phyloP scores from a whole-genome alignment of 1,139 yeast genomes.

The Tardiomyces blankii region DNA sequence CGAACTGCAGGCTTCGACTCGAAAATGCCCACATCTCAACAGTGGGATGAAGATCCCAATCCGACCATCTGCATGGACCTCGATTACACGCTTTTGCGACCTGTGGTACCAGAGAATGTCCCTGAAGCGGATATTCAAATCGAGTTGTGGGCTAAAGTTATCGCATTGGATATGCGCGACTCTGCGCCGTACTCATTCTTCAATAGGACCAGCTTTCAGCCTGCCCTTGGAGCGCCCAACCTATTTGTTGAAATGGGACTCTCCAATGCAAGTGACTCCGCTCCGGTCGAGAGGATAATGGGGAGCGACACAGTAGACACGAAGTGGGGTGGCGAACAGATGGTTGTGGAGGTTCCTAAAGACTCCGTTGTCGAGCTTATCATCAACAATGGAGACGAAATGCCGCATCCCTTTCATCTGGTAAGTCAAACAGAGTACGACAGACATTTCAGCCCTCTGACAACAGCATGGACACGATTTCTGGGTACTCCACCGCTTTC shows the following conservation, averaged over 20 bases:
- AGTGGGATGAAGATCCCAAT: conserved; percentile 6
- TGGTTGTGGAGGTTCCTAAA: conserved; percentile 29
- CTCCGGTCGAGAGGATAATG: conserved; percentile 5
- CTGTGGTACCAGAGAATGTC: conserved; percentile 16
- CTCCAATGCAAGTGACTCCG: conserved; percentile 39
- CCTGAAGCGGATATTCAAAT: conserved; percentile 14
- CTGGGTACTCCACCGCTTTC: conserved; percentile 48
- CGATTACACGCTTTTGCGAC: conserved; percentile 21
- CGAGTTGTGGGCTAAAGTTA: conserved; percentile 11
- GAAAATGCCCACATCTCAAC: conserved; percentile 9
- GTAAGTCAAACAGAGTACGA: conserved; percentile 41
- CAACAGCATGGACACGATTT: conserved; percentile 66
- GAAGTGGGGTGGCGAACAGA: conserved; percentile 20
- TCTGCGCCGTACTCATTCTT: conserved; percentile 31
- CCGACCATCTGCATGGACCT: conserved; percentile 22
- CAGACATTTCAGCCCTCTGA: conserved; percentile 29
- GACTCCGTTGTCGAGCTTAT: conserved; percentile 59
- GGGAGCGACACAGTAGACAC: conserved; percentile 4
- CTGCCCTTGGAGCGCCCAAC: conserved; percentile 39
- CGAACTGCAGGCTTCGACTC: neutral
- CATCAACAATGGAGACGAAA: conserved; percentile 66
- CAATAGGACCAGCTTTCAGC: conserved; percentile 38
- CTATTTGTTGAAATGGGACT: conserved; percentile 26
- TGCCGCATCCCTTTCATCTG: conserved; percentile 87
- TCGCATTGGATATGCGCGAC: conserved; percentile 21